Evolutionary conservation across 371 early-diverging fungal species (phyloP).

Genomic region (Mortierella sp.): DNA sequence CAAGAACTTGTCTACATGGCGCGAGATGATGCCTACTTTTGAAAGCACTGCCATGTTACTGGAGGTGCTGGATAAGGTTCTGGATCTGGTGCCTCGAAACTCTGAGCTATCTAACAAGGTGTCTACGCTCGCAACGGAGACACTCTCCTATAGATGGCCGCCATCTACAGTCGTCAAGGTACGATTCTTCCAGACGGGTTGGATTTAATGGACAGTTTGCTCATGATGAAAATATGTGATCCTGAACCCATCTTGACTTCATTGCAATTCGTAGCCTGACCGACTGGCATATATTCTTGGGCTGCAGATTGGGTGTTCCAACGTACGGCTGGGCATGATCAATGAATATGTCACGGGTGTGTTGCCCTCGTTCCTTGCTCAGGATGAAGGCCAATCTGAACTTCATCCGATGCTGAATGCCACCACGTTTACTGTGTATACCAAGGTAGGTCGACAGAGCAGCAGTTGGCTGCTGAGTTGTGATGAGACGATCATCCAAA

Average conservation of each 20-base stretch:
- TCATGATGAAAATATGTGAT: too few species aligned
- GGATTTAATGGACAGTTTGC: not conserved
- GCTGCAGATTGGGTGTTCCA: slow-evolving; percentile 59
- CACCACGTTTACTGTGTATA: slow-evolving; percentile 61
- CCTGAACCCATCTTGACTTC: too few species aligned
- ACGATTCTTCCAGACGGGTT: not conserved
- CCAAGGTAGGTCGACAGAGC: slow-evolving; percentile 53
- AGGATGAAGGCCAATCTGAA: slow-evolving; percentile 53
- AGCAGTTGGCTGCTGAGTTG: not conserved
- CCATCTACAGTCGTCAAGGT: slow-evolving; percentile 28
- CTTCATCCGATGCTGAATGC: slow-evolving; percentile 61
- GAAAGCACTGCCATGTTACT: slow-evolving; percentile 34
- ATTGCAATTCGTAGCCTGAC: slow-evolving; percentile 17
- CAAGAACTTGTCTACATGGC: slow-evolving; percentile 26
- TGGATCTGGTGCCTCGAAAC: slow-evolving; percentile 36
- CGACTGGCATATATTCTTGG: slow-evolving; percentile 54
- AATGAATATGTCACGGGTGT: slow-evolving; percentile 58
- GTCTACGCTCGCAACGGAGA: slow-evolving; percentile 28
- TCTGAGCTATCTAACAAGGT: slow-evolving; percentile 22
- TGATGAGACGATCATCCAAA: too few species aligned
- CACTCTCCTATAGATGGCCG: slow-evolving; percentile 40
- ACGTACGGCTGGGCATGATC: slow-evolving; percentile 56
- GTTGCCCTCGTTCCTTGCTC: slow-evolving; percentile 58
- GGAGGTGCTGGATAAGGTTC: slow-evolving; percentile 37
- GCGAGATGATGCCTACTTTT: slow-evolving; percentile 45